phyloP scores from a whole-genome alignment of 1,284 basidiomycete species.

The Coniferiporia weirii region DNA sequence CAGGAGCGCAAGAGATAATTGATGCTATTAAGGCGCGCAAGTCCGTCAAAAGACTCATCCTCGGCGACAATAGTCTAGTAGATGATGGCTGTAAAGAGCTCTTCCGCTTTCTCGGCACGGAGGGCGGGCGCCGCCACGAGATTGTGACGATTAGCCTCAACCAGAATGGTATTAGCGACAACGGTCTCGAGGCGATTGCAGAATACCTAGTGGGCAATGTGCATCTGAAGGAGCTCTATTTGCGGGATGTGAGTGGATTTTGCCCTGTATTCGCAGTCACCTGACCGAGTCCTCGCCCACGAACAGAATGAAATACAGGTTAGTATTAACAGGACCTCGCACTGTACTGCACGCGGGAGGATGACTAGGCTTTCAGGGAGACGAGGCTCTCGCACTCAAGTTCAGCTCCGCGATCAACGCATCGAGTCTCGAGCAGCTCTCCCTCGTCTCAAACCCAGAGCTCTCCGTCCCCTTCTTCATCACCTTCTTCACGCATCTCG shows the following conservation, averaged over 20 bases:
- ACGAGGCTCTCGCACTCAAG: constrained; percentile 28
- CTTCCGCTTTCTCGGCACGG: constrained; percentile 50
- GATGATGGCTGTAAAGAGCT: constrained; percentile 54
- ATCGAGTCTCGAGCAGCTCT: constrained; percentile 41
- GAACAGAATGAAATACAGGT: constrained; percentile 25
- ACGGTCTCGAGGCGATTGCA: constrained; percentile 47
- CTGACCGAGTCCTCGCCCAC: constrained; percentile 27
- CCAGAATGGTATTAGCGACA: constrained; percentile 48
- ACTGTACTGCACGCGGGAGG: neutral
- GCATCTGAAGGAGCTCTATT: constrained; percentile 40
- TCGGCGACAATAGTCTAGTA: constrained; percentile 54
- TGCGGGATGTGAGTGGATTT: constrained; percentile 48
- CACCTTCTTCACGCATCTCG: constrained; percentile 44
- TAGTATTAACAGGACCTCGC: neutral
- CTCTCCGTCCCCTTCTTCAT: constrained; percentile 47
- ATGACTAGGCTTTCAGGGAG: constrained; percentile 31
- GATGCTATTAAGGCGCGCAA: constrained; percentile 37
- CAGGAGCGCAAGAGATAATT: constrained; percentile 49
- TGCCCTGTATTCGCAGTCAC: constrained; percentile 1
- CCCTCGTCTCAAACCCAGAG: constrained; percentile 38
- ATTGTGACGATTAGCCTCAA: constrained; percentile 55
- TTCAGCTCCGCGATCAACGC: constrained; percentile 45
- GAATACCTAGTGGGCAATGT: constrained; percentile 47
- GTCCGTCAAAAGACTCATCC: constrained; percentile 43
- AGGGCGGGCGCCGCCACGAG: constrained; percentile 39